Base-by-base conservation (phyloP, 2,329 filamentous ascomycete species). In the Endothia cerciana region DNA sequence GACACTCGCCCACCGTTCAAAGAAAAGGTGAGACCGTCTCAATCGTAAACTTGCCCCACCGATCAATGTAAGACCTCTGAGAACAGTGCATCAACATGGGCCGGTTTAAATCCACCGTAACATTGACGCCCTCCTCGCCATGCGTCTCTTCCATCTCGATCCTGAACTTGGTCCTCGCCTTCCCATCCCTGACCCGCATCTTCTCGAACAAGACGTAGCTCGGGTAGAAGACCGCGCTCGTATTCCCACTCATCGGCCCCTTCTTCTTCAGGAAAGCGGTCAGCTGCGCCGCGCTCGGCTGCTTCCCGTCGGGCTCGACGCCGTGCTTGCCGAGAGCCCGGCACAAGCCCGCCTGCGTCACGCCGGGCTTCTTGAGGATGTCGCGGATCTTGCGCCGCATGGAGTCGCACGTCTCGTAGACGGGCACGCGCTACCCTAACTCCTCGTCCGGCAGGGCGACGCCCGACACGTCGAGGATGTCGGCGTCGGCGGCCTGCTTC, bases 131-230 rank as follows among this genome's bases (percentile, higher is more conserved):
- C 13, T 41, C 15, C 7, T n/a, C 40, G 6, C 28, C 45, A 19
- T 63, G 73, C 13, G 71, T 59, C 10, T 68, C 66, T 71, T 87
- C 83, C 82, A 85, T 85, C 40, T 81, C 78, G 68, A 77, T 47
- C 15, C 85, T 74, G 71, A 83, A 79, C 68, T 81, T 80, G 28
- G 73, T 79, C 78, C 87, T 87, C 22, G 80, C 77, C 75, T 84
- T 86, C 0, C 77, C 76, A 69, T 85, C 78, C 69, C 78, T 78
- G 64, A 88, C 74, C 19, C 85, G 75, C 69, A 84, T 65, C 77
- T 88, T 88, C 77, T 89, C 85, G 70, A 89, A 88, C 72, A 82
- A 87, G 33, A 86, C 80, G 73, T 88, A 88, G 0, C 79, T 79
- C 10, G 79, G 80, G 70, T 88, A 87, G 70, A 82, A 88, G 2